Evolutionary conservation across 495 filamentous ascomycete species (phyloP).

Genomic region (Eremomyces bilateralis): DNA sequence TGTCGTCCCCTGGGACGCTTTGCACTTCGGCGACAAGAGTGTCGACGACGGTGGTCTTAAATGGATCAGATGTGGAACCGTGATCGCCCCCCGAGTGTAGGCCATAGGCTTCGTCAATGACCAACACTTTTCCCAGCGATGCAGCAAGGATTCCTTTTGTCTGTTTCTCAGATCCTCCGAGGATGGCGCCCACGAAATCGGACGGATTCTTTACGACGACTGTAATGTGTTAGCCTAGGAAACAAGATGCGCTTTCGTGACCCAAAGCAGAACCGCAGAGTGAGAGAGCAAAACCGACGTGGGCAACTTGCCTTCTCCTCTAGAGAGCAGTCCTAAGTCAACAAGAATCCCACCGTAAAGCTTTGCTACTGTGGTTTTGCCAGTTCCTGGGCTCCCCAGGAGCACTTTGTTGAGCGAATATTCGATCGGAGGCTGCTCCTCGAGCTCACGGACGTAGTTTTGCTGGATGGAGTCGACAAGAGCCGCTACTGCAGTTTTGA

Average conservation of each 20-base stretch:
- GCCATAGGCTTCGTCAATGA: conserved; percentile 14
- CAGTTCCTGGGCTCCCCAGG: conserved; percentile 47
- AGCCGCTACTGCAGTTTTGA: conserved; percentile 37
- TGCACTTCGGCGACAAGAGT: conserved; percentile 76
- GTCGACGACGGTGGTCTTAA: conserved; percentile 5
- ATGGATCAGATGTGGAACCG: conserved; percentile 2
- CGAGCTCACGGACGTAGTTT: conserved; percentile 41
- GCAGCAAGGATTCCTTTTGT: conserved; percentile 9
- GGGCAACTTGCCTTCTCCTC: conserved; percentile 10
- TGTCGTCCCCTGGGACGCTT: conserved; percentile 51
- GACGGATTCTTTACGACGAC: conserved; percentile 12
- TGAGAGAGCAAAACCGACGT: too few relatives aligned
- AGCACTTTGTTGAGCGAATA: conserved; percentile 51
- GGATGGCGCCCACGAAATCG: conserved; percentile 10
- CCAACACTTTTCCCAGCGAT: conserved; percentile 11
- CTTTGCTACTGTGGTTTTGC: conserved; percentile 59
- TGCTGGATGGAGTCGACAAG: conserved; percentile 34
- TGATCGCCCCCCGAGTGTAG: conserved; percentile 2
- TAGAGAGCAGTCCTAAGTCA: conserved; percentile 16
- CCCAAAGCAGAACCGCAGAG: too few relatives aligned
- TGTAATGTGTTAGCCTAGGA: conserved; percentile 5
- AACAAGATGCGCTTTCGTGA: background rate
- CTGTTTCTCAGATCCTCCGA: conserved; percentile 9
- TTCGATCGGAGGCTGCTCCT: conserved; percentile 31
- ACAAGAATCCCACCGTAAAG: conserved; percentile 25